Evolutionary conservation across 1,139 yeast genomes (phyloP), one percentile per base, ranked within the genome.

Genomic region (Sugiyamaella xylanicola): DNA sequence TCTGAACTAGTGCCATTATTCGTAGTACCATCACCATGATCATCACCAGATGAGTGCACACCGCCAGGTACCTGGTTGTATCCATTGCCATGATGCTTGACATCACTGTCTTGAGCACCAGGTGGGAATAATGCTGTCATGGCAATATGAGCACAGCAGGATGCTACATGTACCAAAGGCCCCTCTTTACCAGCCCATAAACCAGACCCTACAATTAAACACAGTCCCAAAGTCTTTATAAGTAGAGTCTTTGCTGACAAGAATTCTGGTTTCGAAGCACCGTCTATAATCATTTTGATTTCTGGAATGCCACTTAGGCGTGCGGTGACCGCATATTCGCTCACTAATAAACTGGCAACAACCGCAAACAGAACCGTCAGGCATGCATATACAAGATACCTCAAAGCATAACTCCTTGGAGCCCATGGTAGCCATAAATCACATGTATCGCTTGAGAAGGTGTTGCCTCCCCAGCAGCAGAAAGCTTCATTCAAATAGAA

Each of bases 111-210:
- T 17, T 39, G n/a, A n/a, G n/a, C 7, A 8, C 22, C 42, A 4
- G 42, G 22, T 15, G 53, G 42, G 35, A 63, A 62, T 21, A 68
- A 52, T 1, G 48, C 41, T 1, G 75, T 20, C 63, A 81, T 68
- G 2, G 77, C 59, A 35, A 75, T 64, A 52, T 73, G 74, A 9
- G 82, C 82, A 59, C 86, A 78, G 62, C 95, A 86, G 59, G 92
- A 84, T 0, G 95, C 83, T 7, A 91, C 83, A 70, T 91, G 97
- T 29, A 90, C 96, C 56, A 93, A 75, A 0, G 98, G 98, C 1
- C 97, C 98, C 66, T 92, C 98, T 67, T 87, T 87, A 9, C 98
- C 97, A 4, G 90, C 78, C 87, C 96, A 89, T 1, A 92, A 68
- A 0, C 97, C 97, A 1, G 95, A 83, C 20, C 95, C 84, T 13